Conservation (phyloP, 1,139 yeast species). For the Saccharomyces pastorianus region DNA sequence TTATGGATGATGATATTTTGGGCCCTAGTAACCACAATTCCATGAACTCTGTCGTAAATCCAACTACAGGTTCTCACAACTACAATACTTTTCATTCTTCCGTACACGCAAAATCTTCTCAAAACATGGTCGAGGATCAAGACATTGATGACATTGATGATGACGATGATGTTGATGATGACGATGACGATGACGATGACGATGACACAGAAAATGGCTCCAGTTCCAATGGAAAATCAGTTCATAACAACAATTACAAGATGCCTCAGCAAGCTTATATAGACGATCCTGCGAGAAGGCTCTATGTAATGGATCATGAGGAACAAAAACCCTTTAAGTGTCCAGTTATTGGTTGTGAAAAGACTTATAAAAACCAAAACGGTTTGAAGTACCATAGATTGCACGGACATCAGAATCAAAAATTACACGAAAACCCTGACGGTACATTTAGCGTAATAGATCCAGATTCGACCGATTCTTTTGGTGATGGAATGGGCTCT, state of each 20-base stretch:
- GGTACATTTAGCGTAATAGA: conserved; percentile 90
- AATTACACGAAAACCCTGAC: conserved; percentile 80
- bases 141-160: conserved; percentile 11
- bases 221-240: neutral
- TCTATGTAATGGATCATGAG: conserved; percentile 85
- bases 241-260: conserved; percentile 4
- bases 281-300: conserved; percentile 89
- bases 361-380: conserved; percentile 93
- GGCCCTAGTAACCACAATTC: conserved; percentile 6
- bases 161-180: conserved; percentile 24
- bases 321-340: conserved; percentile 95
- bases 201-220: conserved; percentile 29
- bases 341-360: conserved; percentile 97
- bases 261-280: conserved; percentile 50
- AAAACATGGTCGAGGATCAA: conserved; percentile 13
- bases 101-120: neutral
- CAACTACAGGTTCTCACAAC: neutral
- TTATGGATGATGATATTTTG: conserved; percentile 22
- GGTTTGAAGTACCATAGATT: conserved; percentile 92
- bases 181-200: conserved; percentile 33
- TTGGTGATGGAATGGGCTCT: conserved; percentile 76
- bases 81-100: conserved; percentile 1
- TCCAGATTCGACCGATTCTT: conserved; percentile 79
- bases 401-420: conserved; percentile 97
- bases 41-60: neutral